Conservation (phyloP, 257 asterid species). For the Solanum corneliomulleri region DNA sequence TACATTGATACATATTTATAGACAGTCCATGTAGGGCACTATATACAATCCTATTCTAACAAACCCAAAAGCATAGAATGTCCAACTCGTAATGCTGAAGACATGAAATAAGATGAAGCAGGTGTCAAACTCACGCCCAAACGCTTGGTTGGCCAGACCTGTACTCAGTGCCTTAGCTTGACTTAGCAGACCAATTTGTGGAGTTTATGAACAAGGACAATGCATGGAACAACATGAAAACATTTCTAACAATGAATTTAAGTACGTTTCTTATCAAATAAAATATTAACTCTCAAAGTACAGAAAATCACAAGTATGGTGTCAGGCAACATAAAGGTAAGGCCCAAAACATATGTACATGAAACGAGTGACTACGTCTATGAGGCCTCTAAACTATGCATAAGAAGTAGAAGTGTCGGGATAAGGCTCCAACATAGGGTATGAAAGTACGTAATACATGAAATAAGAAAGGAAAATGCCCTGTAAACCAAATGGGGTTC, state of each 20-base stretch:
- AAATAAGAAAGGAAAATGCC: neutral
- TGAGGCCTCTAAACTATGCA: neutral
- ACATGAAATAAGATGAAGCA: neutral
- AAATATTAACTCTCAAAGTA: neutral
- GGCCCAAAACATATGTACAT: neutral
- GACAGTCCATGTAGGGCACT: neutral
- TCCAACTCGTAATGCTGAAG: neutral
- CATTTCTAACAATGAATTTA: neutral
- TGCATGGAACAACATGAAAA: neutral
- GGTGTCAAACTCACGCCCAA: neutral
- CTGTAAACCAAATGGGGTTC: neutral
- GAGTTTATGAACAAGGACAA: neutral
- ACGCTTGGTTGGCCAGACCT: neutral
- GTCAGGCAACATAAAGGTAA: neutral
- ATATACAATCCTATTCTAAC: neutral
- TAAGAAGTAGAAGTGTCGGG: neutral
- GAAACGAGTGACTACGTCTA: neutral
- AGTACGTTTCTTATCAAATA: neutral
- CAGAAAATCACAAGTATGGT: neutral
- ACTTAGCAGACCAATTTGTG: neutral
- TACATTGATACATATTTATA: neutral
- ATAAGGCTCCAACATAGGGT: neutral
- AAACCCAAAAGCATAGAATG: neutral
- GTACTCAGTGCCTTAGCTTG: neutral
- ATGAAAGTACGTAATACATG: neutral